Percentiles rank a stretch among this genome's conserved stretches.
Conservation (phyloP, 1,284 basidiomycete genomes). For the Irpex lacteus region DNA sequence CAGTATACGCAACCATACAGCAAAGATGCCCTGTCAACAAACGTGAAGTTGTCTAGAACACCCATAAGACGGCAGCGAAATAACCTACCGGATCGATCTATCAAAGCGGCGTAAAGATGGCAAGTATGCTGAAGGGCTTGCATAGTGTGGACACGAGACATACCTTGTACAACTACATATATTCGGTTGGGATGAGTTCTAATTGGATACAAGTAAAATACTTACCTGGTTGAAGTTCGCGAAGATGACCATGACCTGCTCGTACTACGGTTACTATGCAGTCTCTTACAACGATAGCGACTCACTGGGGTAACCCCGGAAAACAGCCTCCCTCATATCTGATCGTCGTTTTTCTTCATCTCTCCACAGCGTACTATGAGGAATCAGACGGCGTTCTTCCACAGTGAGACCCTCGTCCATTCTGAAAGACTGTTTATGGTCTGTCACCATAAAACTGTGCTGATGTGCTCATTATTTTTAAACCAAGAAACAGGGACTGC, state of each 20-base stretch:
- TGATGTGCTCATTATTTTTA: slow-evolving; percentile 15
- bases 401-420: slow-evolving; percentile 33
- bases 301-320: slow-evolving; percentile 45
- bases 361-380: slow-evolving; percentile 39
- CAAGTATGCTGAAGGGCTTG: too few relatives aligned
- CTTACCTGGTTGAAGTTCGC: slow-evolving; percentile 62
- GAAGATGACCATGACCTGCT: slow-evolving; percentile 51
- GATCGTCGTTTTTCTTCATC: slow-evolving; percentile 45
- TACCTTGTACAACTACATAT: slow-evolving; percentile 46
- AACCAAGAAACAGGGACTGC: not conserved
- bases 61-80: not conserved
- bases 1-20: slow-evolving; percentile 56
- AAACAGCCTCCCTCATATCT: slow-evolving; percentile 43
- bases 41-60: not conserved
- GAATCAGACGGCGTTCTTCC: slow-evolving; percentile 17
- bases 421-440: slow-evolving; percentile 51
- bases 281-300: slow-evolving; percentile 1
- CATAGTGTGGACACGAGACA: not conserved
- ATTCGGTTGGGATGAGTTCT: slow-evolving; percentile 16
- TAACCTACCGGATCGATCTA: slow-evolving; percentile 47
- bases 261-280: not conserved
- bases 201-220: slow-evolving; percentile 4
- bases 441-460: slow-evolving; percentile 61
- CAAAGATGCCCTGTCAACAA: slow-evolving; percentile 40
- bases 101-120: not conserved